Base-by-base conservation (phyloP, 768 basidiomycete species). In the Mycena indigotica region DNA sequence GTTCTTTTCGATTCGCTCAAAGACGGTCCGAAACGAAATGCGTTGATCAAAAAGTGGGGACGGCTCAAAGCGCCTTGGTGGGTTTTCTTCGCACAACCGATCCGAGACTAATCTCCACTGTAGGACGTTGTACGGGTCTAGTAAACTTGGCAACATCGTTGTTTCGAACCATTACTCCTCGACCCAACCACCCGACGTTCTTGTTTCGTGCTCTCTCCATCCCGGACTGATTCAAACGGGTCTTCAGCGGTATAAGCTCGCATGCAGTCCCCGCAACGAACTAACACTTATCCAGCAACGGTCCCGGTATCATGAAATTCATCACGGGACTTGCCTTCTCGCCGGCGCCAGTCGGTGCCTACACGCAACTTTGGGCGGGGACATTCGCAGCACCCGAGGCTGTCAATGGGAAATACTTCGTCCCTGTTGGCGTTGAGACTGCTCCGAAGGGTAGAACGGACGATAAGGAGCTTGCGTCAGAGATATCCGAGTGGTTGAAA, bases 151-250 rank as follows among this genome's bases (percentile, higher is more conserved):
- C n/a, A 61, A 57, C 40, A 57, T 61, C 28, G 25, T 56, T 8
- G 12, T 57, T 0, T 41, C 55, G 0, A 26, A 60, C 45, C 24
- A 56, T 24, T 56, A 39, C 46, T 32, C 59, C 21, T 38, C 16
- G 5, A 35, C 4, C 15, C 35, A 60, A 44, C 41, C 41, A 26
- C 1, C 44, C 8, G 59, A 48, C 44, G 51, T 55, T 3, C 59
- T 60, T 39, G 55, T 61, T 12, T 61, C 60, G 6, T 61, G 60
- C 25, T 13, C 60, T 17, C 30, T 57, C n/a, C 60, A 61, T 50
- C 60, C 60, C 2, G 60, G 60, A 4, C 16, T 48, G 0, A 52
- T 61, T 16, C 29, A 24, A 16, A 40, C 52, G 2, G 60, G 53
- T 1, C n/a, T 61, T 10, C 56, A 57, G 32, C 60, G 55, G 60